Conservation (phyloP, 2,329 filamentous ascomycete species). For the Monilinia laxa region DNA sequence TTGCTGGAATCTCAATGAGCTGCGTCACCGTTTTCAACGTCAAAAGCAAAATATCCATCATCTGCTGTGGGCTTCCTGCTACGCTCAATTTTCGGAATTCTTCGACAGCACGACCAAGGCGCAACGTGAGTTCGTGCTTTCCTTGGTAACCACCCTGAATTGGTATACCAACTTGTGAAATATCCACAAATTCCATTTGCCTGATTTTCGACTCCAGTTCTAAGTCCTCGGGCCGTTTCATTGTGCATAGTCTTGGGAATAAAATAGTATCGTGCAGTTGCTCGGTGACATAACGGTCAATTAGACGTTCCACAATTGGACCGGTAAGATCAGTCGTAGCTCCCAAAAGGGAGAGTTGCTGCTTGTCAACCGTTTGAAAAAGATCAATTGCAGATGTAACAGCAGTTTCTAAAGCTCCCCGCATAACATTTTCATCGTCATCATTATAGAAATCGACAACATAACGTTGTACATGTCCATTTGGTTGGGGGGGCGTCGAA, state of each 20-base stretch:
- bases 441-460: constrained; percentile 68
- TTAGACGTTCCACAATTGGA: constrained; percentile 85
- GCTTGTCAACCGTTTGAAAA: constrained; percentile 93
- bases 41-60: constrained; percentile 42
- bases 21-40: constrained; percentile 77
- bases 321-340: constrained; percentile 93
- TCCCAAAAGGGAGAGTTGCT: constrained; percentile 86
- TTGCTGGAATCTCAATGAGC: constrained; percentile 52
- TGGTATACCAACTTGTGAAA: constrained; percentile 87
- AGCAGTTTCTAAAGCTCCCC: constrained; percentile 83
- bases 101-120: constrained; percentile 76
- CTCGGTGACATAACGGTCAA: constrained; percentile 91
- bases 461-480: constrained; percentile 41
- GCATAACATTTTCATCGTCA: constrained; percentile 89
- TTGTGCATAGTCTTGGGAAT: constrained; percentile 76
- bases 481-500: constrained; percentile 38
- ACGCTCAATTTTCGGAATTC: constrained; percentile 89
- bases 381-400: constrained; percentile 92
- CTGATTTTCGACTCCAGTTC: constrained; percentile 87
- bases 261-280: constrained; percentile 83
- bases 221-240: constrained; percentile 78
- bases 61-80: constrained; percentile 45
- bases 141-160: constrained; percentile 75
- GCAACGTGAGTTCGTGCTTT: constrained; percentile 77
- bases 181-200: constrained; percentile 90